phyloP scores from a whole-genome alignment of 352 stramenopile genomes.

The Pythium brachiatum region DNA sequence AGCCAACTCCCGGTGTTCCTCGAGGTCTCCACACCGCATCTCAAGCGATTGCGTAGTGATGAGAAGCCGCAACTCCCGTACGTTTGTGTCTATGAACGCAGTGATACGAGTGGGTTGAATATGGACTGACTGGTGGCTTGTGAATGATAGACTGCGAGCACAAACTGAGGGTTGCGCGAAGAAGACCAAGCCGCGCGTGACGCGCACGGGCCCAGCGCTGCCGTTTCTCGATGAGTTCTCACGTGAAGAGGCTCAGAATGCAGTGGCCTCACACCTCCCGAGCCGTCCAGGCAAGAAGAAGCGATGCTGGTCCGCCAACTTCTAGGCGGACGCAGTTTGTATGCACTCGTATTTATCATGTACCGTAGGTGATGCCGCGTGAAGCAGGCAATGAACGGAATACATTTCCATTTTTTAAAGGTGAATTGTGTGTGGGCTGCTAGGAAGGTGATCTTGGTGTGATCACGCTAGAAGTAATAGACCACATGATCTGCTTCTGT shows the following conservation, averaged over 20 bases:
- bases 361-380: neutral
- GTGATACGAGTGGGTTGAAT: neutral
- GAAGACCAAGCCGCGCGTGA: conserved; percentile 10
- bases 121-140: neutral
- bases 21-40: conserved; percentile 14
- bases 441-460: too few relatives aligned
- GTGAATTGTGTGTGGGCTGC: too few relatives aligned
- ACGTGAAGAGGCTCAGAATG: conserved; percentile 19
- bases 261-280: conserved; percentile 20
- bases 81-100: neutral
- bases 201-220: conserved; percentile 23
- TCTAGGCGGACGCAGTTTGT: conserved; percentile 8
- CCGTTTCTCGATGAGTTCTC: conserved; percentile 37
- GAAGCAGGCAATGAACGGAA: neutral
- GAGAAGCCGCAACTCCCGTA: conserved; percentile 10
- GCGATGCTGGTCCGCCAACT: conserved; percentile 23
- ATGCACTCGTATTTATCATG: conserved; percentile 4
- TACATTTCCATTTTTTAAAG: neutral
- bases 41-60: conserved; percentile 11
- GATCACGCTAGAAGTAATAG: too few relatives aligned
- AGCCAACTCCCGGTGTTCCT: conserved; percentile 4
- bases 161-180: conserved; percentile 16
- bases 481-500: too few relatives aligned
- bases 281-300: conserved; percentile 24
- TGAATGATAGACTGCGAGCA: conserved; percentile 12